Base-by-base conservation (phyloP, 2,329 filamentous ascomycete genomes). In the Aureobasidium leucospermi region DNA sequence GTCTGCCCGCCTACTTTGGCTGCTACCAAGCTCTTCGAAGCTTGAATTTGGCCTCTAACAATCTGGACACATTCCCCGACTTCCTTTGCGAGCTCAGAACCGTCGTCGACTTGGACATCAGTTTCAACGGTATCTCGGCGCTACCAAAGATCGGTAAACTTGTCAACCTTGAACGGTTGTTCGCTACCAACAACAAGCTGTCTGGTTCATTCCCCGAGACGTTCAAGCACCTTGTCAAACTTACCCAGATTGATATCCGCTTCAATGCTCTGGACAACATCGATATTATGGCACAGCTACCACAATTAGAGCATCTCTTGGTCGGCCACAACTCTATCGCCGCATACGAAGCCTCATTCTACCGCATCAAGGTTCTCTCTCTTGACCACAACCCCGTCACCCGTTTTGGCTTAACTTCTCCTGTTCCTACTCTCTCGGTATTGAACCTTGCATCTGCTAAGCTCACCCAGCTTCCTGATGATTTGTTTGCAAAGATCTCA, bases 351-450 rank as follows among this genome's bases (percentile, higher is more conserved):
- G 92, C 92, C 42, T 85, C 85, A n/a, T 99, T 99, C 68, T 82
- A 89, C 47, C 88, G 87, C 64, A 83, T 99, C 23, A 85, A 91
- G 60, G 86, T 88, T 41, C 78, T 99, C 59, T 90, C 93, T 68
- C 79, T 99, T 63, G 96, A 99, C 71, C 92, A 94, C 62, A 97
- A 96, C 69, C 94, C 94, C 0, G 85, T 99, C 63, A 97, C 94
- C 15, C 90, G 91, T 63, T 99, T 99, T 65, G 90, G 95, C 66
- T 83, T 99, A 43, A 84, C 82, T 49, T 80, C 83, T 36, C 81
- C 88, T 2, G 85, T 96, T 15, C 88, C 90, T 15, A 93, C 90
- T 0, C 76, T 99, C 34, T 93, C 90, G 63, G 85, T 87, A 16
- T 80, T 99, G 55, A 97, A 96, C 67, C 79, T 99, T 59, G 94